Percentiles rank a stretch among this genome's conserved stretches.
Conservation (phyloP, 1,139 yeast genomes). For the Debaryomycetaceae sp. region DNA sequence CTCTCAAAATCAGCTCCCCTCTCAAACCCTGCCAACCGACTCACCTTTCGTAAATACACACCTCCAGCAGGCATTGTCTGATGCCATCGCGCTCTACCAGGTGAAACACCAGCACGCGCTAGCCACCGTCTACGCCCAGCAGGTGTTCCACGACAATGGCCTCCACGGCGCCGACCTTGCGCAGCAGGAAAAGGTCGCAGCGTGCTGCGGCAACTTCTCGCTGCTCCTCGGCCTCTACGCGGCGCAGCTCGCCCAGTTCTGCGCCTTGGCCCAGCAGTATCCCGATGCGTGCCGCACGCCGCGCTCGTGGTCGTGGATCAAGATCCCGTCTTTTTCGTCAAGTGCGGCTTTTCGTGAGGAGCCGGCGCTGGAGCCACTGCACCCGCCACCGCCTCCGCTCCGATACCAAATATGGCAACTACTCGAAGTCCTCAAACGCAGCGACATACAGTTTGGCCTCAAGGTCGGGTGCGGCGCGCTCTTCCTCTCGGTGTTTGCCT, state of each 20-base stretch:
- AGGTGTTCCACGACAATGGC: constrained; percentile 33
- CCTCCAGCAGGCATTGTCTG: constrained; percentile 36
- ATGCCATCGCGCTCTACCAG: constrained; percentile 46
- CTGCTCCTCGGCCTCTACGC: constrained; percentile 55
- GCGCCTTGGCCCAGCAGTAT: constrained; percentile 36
- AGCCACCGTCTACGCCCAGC: constrained; percentile 47
- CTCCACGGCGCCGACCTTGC: constrained; percentile 35
- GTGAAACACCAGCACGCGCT: constrained; percentile 49
- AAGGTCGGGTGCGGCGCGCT: constrained; percentile 75
- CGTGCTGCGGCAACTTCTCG: constrained; percentile 75
- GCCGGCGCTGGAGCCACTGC: background rate
- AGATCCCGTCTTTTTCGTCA: no score
- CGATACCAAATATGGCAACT: constrained; percentile 20
- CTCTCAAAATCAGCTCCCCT: constrained; percentile 15
- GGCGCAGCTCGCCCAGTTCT: constrained; percentile 40
- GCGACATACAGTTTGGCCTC: constrained; percentile 70
- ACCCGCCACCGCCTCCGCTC: no score
- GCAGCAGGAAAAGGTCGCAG: constrained; percentile 73
- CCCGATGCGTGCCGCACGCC: constrained; percentile 16
- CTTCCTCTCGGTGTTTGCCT: constrained; percentile 57
- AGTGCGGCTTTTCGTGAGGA: constrained; percentile 12
- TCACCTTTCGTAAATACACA: no score
- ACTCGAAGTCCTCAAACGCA: constrained; percentile 32
- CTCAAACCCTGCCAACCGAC: constrained; percentile 25
- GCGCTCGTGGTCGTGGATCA: constrained; percentile 42